Percentiles rank a stretch among this genome's conserved stretches.
phyloP scores from a whole-genome alignment of 192 early-diverging fungal species.

The Jimgerdemannia lactiflua region DNA sequence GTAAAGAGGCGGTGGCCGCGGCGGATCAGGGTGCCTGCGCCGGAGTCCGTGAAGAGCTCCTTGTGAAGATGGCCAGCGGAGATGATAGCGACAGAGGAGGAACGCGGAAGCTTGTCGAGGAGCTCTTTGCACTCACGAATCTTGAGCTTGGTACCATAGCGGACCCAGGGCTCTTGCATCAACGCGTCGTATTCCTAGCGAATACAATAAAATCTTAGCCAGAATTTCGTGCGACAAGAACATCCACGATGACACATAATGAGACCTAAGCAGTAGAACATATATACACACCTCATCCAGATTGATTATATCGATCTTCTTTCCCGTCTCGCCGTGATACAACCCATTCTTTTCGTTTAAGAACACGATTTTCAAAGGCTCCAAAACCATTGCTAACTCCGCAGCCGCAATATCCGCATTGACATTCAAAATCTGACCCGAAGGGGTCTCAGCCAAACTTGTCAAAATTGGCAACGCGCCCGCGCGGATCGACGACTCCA shows the following conservation, averaged over 20 bases:
- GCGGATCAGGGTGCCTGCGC: conserved; percentile 96
- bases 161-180: conserved; percentile 95
- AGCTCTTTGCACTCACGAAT: conserved; percentile 97
- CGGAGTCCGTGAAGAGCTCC: conserved; percentile 97
- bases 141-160: conserved; percentile 98
- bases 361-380: conserved; percentile 97
- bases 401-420: conserved; percentile 99
- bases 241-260: conserved; percentile 14
- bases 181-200: conserved; percentile 92
- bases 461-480: conserved; percentile 96
- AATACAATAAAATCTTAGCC: background rate
- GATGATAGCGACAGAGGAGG: conserved; percentile 98
- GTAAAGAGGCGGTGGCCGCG: conserved; percentile 90
- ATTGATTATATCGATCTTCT: conserved; percentile 97
- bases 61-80: conserved; percentile 99
- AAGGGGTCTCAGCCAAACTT: conserved; percentile 91
- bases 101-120: conserved; percentile 92
- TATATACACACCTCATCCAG: conserved; percentile 79
- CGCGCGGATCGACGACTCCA: conserved; percentile 91
- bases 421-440: conserved; percentile 97
- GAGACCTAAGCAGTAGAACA: conserved; percentile 1
- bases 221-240: background rate
- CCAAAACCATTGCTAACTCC: conserved; percentile 92
- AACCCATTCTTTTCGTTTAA: conserved; percentile 98
- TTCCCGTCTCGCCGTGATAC: conserved; percentile 90